Base-by-base conservation (phyloP, 2,329 filamentous ascomycete species). In the Sporothrix humicola region DNA sequence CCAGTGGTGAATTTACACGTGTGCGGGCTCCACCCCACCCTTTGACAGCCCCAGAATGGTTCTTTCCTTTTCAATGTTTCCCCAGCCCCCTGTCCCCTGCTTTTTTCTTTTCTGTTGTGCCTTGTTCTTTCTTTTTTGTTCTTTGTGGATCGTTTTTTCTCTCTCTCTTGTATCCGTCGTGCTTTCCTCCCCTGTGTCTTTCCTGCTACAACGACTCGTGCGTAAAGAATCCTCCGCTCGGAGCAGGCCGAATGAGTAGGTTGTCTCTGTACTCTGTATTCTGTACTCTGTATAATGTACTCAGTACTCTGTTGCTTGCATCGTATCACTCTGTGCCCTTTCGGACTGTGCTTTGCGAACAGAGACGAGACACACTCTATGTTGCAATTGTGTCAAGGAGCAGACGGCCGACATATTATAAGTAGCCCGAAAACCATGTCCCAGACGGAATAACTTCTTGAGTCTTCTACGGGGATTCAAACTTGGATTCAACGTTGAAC, bases 1-100 rank as follows among this genome's bases (percentile, higher is more conserved):
- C 73, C 70, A 74, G 73, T 74, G 71, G 61, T 69, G 71, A 66
- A 26, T 50, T 68, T 73, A 74, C 73, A 73, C 73, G 71, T 73
- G 70, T 74, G 73, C 73, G 42, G 46, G 58, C 54, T 37, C 69
- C 69, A 70, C 71, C 56, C 73, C 70, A 71, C 69, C 73, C 66
- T 71, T 54, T 37, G 12, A 48, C 37, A 46, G 26, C 65, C 66
- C 26, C 66, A 44, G 54, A 54, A 42, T 56, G 46, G 48, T 69
- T 63, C 50, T 10, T 15, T 52, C 31, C 52, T 58, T 61, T 31
- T 20, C 50, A 37, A 7, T 58, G n/a, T 15, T 65, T 26, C 9
- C 23, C 48, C 42, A 48, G 42, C 58, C 54, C 23, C 44, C 23
- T 48, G 26, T 58, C 59, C 46, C 44, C 56, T 61, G 37, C 42